Base-by-base conservation (phyloP, 2,329 filamentous ascomycete genomes). In the Hypoxylon sp. region DNA sequence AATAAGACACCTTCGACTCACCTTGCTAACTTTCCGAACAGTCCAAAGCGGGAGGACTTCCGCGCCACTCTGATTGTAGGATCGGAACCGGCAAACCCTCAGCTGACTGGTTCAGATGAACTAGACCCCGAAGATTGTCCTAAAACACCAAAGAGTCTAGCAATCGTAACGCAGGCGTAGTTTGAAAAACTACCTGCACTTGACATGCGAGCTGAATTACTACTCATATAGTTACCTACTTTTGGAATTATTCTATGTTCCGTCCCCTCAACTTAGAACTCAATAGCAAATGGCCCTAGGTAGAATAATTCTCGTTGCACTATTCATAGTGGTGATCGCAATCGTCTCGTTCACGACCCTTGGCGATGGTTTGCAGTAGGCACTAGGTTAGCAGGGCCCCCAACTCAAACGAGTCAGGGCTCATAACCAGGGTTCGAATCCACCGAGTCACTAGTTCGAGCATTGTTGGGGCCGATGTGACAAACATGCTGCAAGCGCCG, bases 41-140 rank as follows among this genome's bases (percentile, higher is more conserved):
- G 69, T 26, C 67, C 69, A 7, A 63, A 63, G 51, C 56, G 67
- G 48, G 64, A 68, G 30, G 54, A 49, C 1, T 69, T 69, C 40
- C 63, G 40, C 11, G 62, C 58, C 1, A 55, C 67, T 32, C 45
- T 69, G 1, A 61, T 65, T 14, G 53, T 60, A 32, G 59, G 50
- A 8, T 50, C 67, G 16, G 52, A 62, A n/a, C 49, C 65, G 4
- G 11, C 18, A 12, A 61, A 52, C 9, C 55, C 65, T 11, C 28
- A 65, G 12, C 30, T 36, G 3, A 20, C 22, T 2, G 58, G 16
- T 28, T 22, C 46, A 5, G 62, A 26, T 26, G 24, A 60, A 7
- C 14, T 20, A 40, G 62, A 65, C 18, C 28, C n/a, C 14, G 58
- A 52, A 3, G 62, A 63, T 16, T 33, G 58, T 45, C 12, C 57